A percentile compares a stretch with the other conserved stretches of the same genome.
phyloP scores from a whole-genome alignment of 257 asterid genomes.

The Ballota nigra region DNA sequence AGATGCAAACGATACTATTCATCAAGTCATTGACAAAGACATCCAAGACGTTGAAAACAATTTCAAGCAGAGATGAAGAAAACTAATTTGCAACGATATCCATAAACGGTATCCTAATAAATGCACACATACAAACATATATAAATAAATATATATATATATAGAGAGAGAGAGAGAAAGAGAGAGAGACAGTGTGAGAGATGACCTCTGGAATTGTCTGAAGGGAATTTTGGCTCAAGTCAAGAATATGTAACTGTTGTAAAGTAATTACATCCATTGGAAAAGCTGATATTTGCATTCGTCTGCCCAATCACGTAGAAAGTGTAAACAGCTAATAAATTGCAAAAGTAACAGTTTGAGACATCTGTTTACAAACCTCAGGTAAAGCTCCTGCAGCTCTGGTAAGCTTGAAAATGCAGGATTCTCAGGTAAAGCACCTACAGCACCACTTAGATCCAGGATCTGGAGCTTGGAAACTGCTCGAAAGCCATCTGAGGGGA shows the following conservation, averaged over 20 bases:
- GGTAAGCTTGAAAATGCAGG: slow-evolving; percentile 70
- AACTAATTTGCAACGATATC: slow-evolving; percentile 9
- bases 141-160: background rate
- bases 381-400: slow-evolving; percentile 84
- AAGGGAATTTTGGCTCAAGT: slow-evolving; percentile 81
- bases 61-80: background rate
- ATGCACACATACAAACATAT: background rate
- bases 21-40: background rate
- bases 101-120: background rate
- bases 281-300: slow-evolving; percentile 68
- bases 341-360: slow-evolving; percentile 7
- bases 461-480: slow-evolving; percentile 78
- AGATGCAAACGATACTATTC: slow-evolving; percentile 1
- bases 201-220: slow-evolving; percentile 77
- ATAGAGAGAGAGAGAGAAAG: background rate
- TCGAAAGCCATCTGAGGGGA: slow-evolving; percentile 72
- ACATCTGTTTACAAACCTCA: slow-evolving; percentile 56
- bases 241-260: slow-evolving; percentile 66
- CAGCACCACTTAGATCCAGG: slow-evolving; percentile 84
- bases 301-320: slow-evolving; percentile 50
- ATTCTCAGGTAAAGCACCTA: slow-evolving; percentile 60
- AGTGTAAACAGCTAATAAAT: slow-evolving; percentile 22
- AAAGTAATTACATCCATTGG: slow-evolving; percentile 65
- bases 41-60: background rate
- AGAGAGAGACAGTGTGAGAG: slow-evolving; percentile 20